Percentiles rank a stretch among this genome's conserved stretches.
Conservation (phyloP, 306 rosid species). For the Erythrophleum fordii region DNA sequence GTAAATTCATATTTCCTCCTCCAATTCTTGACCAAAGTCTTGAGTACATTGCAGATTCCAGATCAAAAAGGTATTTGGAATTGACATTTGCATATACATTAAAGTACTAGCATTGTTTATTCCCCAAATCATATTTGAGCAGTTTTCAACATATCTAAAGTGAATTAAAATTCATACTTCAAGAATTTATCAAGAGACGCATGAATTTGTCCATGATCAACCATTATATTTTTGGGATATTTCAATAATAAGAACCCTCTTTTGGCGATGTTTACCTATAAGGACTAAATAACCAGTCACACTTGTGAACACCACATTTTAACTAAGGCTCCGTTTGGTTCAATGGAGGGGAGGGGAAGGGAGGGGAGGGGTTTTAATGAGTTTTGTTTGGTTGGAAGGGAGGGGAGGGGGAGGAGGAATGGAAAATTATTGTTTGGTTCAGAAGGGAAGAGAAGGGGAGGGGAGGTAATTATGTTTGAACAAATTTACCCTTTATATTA, state of each 20-base stretch:
- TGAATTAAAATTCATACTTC: background rate
- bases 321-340: too few relatives aligned
- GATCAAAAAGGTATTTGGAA: background rate
- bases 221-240: background rate
- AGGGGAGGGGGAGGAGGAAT: too few relatives aligned
- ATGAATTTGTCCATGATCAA: too few relatives aligned
- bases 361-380: too few relatives aligned
- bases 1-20: background rate
- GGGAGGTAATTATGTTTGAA: too few relatives aligned
- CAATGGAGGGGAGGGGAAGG: too few relatives aligned
- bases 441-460: too few relatives aligned
- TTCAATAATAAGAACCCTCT: too few relatives aligned
- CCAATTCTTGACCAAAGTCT: background rate
- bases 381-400: too few relatives aligned
- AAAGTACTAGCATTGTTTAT: conserved; percentile 6
- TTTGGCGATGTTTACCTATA: background rate
- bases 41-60: background rate
- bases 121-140: conserved; percentile 3
- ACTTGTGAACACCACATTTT: background rate
- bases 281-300: background rate
- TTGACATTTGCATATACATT: background rate
- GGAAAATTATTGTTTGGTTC: too few relatives aligned
- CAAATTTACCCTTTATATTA: too few relatives aligned
- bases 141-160: background rate
- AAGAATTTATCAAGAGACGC: background rate